Base-by-base conservation (phyloP, 1,139 yeast species). In the Magnusiomyces suaveolens region DNA sequence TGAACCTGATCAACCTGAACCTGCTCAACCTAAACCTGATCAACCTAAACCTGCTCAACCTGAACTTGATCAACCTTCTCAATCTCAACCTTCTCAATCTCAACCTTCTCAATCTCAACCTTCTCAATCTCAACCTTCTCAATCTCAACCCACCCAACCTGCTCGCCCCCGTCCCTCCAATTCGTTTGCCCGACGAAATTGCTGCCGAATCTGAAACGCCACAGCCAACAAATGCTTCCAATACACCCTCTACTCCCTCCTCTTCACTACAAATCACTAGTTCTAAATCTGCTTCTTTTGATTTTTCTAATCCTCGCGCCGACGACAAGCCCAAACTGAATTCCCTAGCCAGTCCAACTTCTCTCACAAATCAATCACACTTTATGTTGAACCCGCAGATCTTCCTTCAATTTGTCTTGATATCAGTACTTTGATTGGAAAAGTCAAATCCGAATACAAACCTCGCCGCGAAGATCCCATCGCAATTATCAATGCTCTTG, bases 361-460 rank as follows among this genome's bases (percentile, higher is more conserved):
- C n/a, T n/a, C n/a, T n/a, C n/a, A n/a, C n/a, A n/a, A 36, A 20
- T 53, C 54, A 4, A 41, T 54, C 24, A 48, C 54, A 6, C 68
- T 84, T 43, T 81, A 83, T 62, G 78, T 84, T 38, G 81, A 81
- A 60, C 89, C 94, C 1, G 80, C 77, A 29, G 87, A 83, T 33
- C 73, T 87, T 52, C 76, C 78, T 33, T 81, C 87, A 0, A 78
- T 87, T 26, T 70, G 75, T 20, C 78, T 88, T 3, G 75, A 73
- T 23, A 78, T 87, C 4, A 79, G 87, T 12, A 70, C 87, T 53
- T 72, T 78, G 65, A 67, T 59, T 61, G 77, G 69, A 56, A 70
- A 71, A 55, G 60, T 59, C 61, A 53, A 66, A 60, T 54, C 69
- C 56, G 57, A 60, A 63, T 52, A 69, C 66, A 50, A 59, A 57